Percentiles rank a stretch among this genome's conserved stretches.
Evolutionary conservation across 2,329 filamentous ascomycete species (phyloP).

Genomic region (Phoma sp.): DNA sequence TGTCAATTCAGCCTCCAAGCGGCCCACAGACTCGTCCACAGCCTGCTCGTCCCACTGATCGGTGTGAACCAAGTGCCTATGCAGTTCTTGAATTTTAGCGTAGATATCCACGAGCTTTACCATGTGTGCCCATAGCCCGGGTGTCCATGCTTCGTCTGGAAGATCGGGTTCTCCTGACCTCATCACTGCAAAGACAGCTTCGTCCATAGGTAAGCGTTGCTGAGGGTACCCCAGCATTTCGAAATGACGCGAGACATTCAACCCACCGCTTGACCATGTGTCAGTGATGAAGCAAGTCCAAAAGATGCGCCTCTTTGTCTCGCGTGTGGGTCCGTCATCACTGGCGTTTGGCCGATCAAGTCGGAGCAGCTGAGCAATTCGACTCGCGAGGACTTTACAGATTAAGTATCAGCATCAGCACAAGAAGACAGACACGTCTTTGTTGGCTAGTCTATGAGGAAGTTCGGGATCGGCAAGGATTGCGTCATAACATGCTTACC

Average conservation of each 20-base stretch:
- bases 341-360: neutral
- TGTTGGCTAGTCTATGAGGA: neutral
- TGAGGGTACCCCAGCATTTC: neutral
- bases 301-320: neutral
- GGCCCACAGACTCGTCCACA: neutral
- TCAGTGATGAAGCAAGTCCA: neutral
- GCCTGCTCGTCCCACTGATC: neutral
- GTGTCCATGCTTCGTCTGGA: neutral
- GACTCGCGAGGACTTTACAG: neutral
- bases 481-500: neutral
- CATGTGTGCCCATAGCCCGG: neutral
- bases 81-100: neutral
- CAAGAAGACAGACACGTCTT: neutral
- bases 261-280: neutral
- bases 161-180: neutral
- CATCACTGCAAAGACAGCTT: neutral
- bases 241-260: neutral
- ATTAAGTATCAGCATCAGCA: neutral
- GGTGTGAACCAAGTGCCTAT: neutral
- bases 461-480: neutral
- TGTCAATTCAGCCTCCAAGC: neutral
- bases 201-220: neutral
- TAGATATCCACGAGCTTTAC: neutral
- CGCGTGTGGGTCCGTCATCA: neutral
- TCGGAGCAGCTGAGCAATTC: neutral